Evolutionary conservation across 2,329 filamentous ascomycete genomes (phyloP), one percentile per base, ranked within the genome.

Genomic region (Colletotrichum sp.): DNA sequence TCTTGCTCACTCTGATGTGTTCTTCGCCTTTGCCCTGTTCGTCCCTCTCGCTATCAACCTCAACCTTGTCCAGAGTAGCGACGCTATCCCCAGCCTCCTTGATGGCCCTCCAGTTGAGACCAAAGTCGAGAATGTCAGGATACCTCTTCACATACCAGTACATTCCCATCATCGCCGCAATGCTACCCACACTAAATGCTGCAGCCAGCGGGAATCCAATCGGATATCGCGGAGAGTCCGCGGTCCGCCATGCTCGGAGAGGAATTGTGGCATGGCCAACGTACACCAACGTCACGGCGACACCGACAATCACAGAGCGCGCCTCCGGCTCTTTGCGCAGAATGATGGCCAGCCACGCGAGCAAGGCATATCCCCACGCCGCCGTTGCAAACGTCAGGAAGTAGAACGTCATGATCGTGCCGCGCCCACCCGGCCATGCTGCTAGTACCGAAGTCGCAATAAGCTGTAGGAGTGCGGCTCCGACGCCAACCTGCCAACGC

Each of bases 261-360:
- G 84, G 84, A 6, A 85, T 84, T 0, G 84, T 85, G 0, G 84
- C 83, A 18, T 85, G 84, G 0, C 84, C 84, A 1, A 84, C 77
- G 21, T 85, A 85, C 0, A 85, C 83, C 6, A 85, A 68, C 21
- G 82, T 85, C 24, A 85, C 82, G 0, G 83, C 83, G 2, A 84
- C 34, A 1, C 81, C 84, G 8, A 85, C 83, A 13, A 84, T 76
- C n/a, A 85, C 82, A 1, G 83, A 81, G 16, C 83, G 78, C 16
- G 82, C 80, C 36, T 84, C 82, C 0, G 82, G 82, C 21, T 84
- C 82, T 7, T 81, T 82, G 2, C 82, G 79, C 1, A 84, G 34
- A 0, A 83, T 80, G 39, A 80, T 79, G 0, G 80, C 82, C 2
- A 84, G 57, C 82, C 82, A 84, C 0, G 83, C 81, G 0, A 84